Evolutionary conservation across 73 alveolate species (phyloP), one percentile per base, ranked within the genome.

Genomic region (Paramecium caudatum): DNA sequence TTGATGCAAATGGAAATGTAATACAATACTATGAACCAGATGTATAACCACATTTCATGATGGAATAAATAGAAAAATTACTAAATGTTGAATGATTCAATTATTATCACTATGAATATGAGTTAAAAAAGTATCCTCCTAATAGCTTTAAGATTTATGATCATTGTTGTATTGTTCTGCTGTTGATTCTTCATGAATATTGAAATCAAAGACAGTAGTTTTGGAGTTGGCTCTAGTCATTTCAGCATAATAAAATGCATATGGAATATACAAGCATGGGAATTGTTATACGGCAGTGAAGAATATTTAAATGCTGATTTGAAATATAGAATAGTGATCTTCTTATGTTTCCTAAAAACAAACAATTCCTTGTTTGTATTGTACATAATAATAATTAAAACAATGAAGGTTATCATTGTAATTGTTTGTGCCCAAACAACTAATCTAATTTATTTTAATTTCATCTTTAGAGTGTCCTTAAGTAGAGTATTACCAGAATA

Each of bases 1-100:
- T 82, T 32, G 91, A 82, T n/a, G 82, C 21, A 8, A 82, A 82
- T 27, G 91, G 91, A 27, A 82, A 82, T 34, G 74, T 82, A 25
- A 68, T 82, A 4, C 15, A 23, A 5, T 82, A 48, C 41, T 82
- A 46, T 46, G 16, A 36, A 8, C 91, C 86, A 1, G 61, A 55
- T 12, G 17, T 55, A n/a, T 32, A 21, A 32, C 91, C 94, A 25
- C 17, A 50, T 4, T 62, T 69, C 12, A 80, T 94, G 70, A 93
- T 49, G 17, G 63, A 47, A 39, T 78, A 43, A 50, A 82, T 94
- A 12, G 83, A 69, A 62, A 32, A 34, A 69, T 23, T 55, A 27
- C 41, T 27, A 55, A 10, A 23, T 55, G 4, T 55, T 13, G 12
- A 55, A 55, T 55, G 46, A 55, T 27, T 55, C 80, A 55, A 27